Evolutionary conservation across 352 stramenopile genomes (phyloP).

Genomic region (Phytophthora capsici): DNA sequence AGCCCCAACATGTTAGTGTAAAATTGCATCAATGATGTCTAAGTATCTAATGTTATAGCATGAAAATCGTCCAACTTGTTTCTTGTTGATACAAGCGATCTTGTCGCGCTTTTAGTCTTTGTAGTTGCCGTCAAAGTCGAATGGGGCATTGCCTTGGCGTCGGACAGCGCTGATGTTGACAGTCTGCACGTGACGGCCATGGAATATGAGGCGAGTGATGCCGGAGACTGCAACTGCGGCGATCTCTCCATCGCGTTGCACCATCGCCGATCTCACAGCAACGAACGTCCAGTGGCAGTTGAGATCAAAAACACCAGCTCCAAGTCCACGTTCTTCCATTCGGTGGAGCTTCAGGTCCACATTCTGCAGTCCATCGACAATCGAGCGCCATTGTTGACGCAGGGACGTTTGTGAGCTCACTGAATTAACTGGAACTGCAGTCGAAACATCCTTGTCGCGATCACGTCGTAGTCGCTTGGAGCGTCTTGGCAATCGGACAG

Average conservation of each 20-base stretch:
- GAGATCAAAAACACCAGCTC: conserved; percentile 13
- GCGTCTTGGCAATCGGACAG: conserved; percentile 4
- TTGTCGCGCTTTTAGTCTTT: background rate
- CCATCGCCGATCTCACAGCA: conserved; percentile 19
- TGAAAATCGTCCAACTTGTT: no score
- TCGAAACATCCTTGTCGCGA: conserved; percentile 21
- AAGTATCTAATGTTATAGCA: background rate
- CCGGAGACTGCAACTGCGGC: conserved; percentile 29
- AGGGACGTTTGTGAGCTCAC: conserved; percentile 18
- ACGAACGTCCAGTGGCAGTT: conserved; percentile 39
- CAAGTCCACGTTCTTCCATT: conserved; percentile 20
- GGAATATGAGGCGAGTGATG: conserved; percentile 38
- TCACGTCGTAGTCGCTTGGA: conserved; percentile 20
- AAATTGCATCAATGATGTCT: background rate
- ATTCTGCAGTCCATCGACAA: conserved; percentile 47
- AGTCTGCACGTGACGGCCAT: conserved; percentile 16
- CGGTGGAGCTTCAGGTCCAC: conserved; percentile 38
- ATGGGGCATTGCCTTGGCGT: conserved; percentile 22
- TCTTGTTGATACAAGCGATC: no score
- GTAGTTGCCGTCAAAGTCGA: conserved; percentile 5
- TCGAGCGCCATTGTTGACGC: conserved; percentile 38
- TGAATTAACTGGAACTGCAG: background rate
- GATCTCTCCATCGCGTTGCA: conserved; percentile 29
- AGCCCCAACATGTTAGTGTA: conserved; percentile 20
- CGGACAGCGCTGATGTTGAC: conserved; percentile 16